Percentiles rank a stretch among this genome's conserved stretches.
phyloP scores from a whole-genome alignment of 768 basidiomycete species.

The Inosperma sp. region DNA sequence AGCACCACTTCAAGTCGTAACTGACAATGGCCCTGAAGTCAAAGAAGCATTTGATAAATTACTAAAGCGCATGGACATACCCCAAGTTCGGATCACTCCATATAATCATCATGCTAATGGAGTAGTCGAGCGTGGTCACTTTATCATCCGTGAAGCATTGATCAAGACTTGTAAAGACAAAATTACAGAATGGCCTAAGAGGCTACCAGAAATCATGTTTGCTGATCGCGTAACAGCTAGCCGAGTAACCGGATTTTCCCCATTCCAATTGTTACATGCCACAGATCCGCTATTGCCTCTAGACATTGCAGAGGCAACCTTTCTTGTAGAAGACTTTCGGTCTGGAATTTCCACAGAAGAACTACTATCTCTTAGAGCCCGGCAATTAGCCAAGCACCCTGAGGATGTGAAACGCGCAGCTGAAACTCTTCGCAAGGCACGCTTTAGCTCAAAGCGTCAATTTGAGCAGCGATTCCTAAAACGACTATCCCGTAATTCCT shows the following conservation, averaged over 20 bases:
- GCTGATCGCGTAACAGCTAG: conserved; percentile 28
- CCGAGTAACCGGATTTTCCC: conserved; percentile 28
- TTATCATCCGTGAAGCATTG: conserved; percentile 29
- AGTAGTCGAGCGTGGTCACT: too few relatives aligned
- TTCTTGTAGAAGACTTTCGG: background rate
- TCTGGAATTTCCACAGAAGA: background rate
- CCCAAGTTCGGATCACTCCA: conserved; percentile 33
- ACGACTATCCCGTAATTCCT: background rate
- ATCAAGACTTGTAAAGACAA: conserved; percentile 29
- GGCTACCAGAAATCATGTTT: conserved; percentile 24
- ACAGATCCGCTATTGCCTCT: conserved; percentile 23
- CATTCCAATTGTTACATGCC: conserved; percentile 29
- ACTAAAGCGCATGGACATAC: conserved; percentile 24
- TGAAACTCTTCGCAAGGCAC: background rate
- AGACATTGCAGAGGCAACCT: conserved; percentile 7
- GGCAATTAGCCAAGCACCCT: conserved; percentile 2
- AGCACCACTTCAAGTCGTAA: conserved; percentile 28
- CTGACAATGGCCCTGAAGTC: too few relatives aligned
- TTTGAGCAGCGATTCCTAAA: background rate
- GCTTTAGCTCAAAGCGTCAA: background rate
- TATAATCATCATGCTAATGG: too few relatives aligned
- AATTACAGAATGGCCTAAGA: conserved; percentile 27
- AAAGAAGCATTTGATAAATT: conserved; percentile 22
- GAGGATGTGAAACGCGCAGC: background rate
- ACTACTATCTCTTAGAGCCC: background rate